Conservation (phyloP, 352 stramenopile genomes). For the Plasmopara viticola region DNA sequence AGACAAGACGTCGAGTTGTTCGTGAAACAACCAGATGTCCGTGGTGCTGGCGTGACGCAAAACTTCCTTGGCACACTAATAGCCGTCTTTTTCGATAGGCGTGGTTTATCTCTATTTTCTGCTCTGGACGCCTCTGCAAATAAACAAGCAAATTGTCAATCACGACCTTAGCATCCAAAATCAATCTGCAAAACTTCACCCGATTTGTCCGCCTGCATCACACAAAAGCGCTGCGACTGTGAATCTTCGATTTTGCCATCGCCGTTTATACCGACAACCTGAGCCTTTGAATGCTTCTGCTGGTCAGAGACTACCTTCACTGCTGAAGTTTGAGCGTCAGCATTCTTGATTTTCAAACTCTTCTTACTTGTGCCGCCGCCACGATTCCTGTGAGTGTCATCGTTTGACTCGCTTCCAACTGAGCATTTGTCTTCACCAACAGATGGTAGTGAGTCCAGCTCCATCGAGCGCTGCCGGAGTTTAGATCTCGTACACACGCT, state of each 20-base stretch:
- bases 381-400: not conserved
- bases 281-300: not conserved
- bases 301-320: not conserved
- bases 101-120: constrained; percentile 7
- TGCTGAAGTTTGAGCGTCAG: constrained; percentile 1
- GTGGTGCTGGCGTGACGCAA: not conserved
- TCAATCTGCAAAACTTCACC: constrained; percentile 9
- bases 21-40: not conserved
- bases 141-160: constrained; percentile 1
- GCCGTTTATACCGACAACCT: not conserved
- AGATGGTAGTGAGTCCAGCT: not conserved
- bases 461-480: not conserved
- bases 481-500: not conserved
- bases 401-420: not conserved
- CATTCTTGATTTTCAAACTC: not conserved
- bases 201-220: constrained; percentile 30
- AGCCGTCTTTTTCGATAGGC: constrained; percentile 11
- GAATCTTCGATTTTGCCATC: constrained; percentile 3
- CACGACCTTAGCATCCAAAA: not conserved
- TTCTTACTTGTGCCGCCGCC: not conserved
- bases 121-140: not conserved
- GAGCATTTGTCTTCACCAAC: not conserved
- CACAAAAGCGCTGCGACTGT: constrained; percentile 18
- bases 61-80: constrained; percentile 25
- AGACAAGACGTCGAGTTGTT: constrained; percentile 7